Evolutionary conservation across 257 asterid species (phyloP), one percentile per base, ranked within the genome.

Genomic region (Catharanthus roseus): DNA sequence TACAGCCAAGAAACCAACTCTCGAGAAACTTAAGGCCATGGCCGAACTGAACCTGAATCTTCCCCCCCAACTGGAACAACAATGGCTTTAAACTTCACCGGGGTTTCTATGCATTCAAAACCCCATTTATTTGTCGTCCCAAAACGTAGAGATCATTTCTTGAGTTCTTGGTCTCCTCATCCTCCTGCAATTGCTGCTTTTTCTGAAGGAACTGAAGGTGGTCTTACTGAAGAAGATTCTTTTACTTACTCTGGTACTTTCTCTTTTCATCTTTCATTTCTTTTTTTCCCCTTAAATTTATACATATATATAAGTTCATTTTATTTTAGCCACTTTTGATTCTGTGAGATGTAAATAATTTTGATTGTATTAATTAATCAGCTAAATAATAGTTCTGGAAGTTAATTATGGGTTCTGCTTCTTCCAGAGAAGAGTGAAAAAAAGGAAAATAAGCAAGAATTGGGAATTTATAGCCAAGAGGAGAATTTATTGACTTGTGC

Each of bases 131-230:
- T 81, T 51, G 63, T 69, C 54, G 53, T 78, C 70, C 79, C 77
- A 34, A 82, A 76, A 77, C 82, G 77, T 9, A 88, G 77, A 71
- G 66, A 74, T 55, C 67, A 74, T 61, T 74, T 67, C 54, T 56
- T 70, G 11, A 86, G 75, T 39, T 26, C 64, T 16, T 4, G 18
- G 2, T 36, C 78, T 42, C 11, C 82, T 38, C 11, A 80, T 38
- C 23, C 77, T 61, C 69, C 72, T 50, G 81, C 73, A 67, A 67
- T 84, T 49, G 82, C 88, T 67, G 88, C 96, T 71, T 72, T 83
- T 50, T 86, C 96, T 62, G 93, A 88, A 82, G 92, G 88, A 41
- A 82, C 87, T 29, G 91, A 83, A 62, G 78, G 89, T 67, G 83
- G 83, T 60, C 67, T 84, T 69, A 38, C 88, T 5, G 89, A 89